Conservation (phyloP, 345 rosid species). For the Citrus sinensis region DVS_A1.0 CM039167.1:4086001-4086500, state of each 20-base stretch:
- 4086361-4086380: constrained; percentile 28
- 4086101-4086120: constrained; percentile 52
- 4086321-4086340: constrained; percentile 19
- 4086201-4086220: constrained; percentile 34
- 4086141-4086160: constrained; percentile 32
- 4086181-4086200: constrained; percentile 29
- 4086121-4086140: constrained; percentile 41
- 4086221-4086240: constrained; percentile 32
- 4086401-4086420: neutral
- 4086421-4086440: neutral
- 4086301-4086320: constrained; percentile 34
- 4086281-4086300: constrained; percentile 33
- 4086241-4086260: constrained; percentile 15
- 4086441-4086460: neutral
- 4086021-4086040: constrained; percentile 63
- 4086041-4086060: constrained; percentile 45
- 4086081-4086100: constrained; percentile 60
- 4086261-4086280: constrained; percentile 31
- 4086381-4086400: neutral
- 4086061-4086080: constrained; percentile 46
- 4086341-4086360: constrained; percentile 35
- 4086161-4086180: constrained; percentile 36
- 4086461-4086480: neutral
- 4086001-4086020: constrained; percentile 37
- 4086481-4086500: neutral